Evolutionary conservation across 2,329 filamentous ascomycete genomes (phyloP).

Genomic region (Penicillium sp.): DNA sequence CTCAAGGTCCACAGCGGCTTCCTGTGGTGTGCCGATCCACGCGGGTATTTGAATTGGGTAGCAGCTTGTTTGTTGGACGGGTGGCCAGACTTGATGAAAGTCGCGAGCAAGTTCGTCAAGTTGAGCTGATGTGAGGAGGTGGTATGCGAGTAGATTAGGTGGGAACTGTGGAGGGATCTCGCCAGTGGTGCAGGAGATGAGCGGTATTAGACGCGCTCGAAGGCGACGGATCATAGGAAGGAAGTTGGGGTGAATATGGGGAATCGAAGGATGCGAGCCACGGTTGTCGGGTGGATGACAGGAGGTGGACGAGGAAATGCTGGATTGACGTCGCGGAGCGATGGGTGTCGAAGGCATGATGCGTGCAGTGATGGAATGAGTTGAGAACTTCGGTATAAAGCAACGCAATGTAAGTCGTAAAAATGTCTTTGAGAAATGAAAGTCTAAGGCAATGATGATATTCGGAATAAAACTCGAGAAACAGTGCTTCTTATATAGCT

Average conservation of each 20-base stretch:
- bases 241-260: constrained; percentile 6
- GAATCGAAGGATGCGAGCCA: not conserved
- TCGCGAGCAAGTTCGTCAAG: constrained; percentile 43
- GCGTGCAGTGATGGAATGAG: not conserved
- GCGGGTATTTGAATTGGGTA: constrained; percentile 36
- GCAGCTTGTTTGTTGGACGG: constrained; percentile 27
- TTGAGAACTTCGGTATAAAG: not conserved
- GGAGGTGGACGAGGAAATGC: not conserved
- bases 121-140: constrained; percentile 41
- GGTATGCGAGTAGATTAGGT: constrained; percentile 36
- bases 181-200: constrained; percentile 39
- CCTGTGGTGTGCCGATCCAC: constrained; percentile 29
- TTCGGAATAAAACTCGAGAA: too few species aligned
- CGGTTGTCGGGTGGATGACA: not conserved
- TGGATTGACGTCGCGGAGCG: constrained; percentile 1
- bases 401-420: constrained; percentile 1
- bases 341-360: constrained; percentile 2
- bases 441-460: not conserved
- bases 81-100: constrained; percentile 44
- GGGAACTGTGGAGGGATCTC: constrained; percentile 41
- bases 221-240: constrained; percentile 30
- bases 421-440: not conserved
- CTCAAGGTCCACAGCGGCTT: constrained; percentile 29
- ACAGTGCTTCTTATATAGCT: constrained; percentile 13
- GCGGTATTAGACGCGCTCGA: constrained; percentile 31